Evolutionary conservation across 805 yeast species (phyloP).

Genomic region (Teunomyces barrocoloradensis): DNA sequence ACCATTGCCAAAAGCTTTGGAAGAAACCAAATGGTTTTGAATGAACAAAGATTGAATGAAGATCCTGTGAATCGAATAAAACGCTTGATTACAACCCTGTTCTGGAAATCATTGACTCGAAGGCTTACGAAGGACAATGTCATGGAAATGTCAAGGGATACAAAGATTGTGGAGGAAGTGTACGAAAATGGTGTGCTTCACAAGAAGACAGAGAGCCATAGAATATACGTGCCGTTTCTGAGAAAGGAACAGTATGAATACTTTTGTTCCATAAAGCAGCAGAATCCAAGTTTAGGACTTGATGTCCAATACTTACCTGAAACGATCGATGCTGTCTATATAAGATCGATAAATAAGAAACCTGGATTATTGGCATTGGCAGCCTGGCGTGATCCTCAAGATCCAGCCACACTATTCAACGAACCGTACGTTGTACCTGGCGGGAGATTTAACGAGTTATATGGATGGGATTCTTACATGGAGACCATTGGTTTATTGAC

Average conservation of each 20-base stretch:
- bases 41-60: slow-evolving; percentile 80
- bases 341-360: slow-evolving; percentile 68
- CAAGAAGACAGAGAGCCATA: slow-evolving; percentile 55
- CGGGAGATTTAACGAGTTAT: slow-evolving; percentile 92
- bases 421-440: slow-evolving; percentile 95
- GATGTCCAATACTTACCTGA: slow-evolving; percentile 79
- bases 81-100: slow-evolving; percentile 69
- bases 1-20: slow-evolving; percentile 84
- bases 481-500: slow-evolving; percentile 77
- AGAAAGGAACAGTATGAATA: slow-evolving; percentile 73
- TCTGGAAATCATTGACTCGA: slow-evolving; percentile 81
- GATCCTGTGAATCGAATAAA: slow-evolving; percentile 79
- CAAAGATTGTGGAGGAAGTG: slow-evolving; percentile 61
- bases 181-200: slow-evolving; percentile 27
- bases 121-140: slow-evolving; percentile 60
- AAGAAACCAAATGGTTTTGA: slow-evolving; percentile 71
- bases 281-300: slow-evolving; percentile 54
- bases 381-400: slow-evolving; percentile 55
- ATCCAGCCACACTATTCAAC: slow-evolving; percentile 53
- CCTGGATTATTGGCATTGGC: slow-evolving; percentile 90
- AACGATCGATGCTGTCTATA: slow-evolving; percentile 71
- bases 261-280: slow-evolving; percentile 51
- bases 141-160: slow-evolving; percentile 69
- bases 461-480: slow-evolving; percentile 98
- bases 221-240: slow-evolving; percentile 73